These are phyloP conservation scores for Gaeumannomyces tritici DNA, from an alignment of 2,329 filamentous ascomycete species.

Conservation along the genomic window DNA sequence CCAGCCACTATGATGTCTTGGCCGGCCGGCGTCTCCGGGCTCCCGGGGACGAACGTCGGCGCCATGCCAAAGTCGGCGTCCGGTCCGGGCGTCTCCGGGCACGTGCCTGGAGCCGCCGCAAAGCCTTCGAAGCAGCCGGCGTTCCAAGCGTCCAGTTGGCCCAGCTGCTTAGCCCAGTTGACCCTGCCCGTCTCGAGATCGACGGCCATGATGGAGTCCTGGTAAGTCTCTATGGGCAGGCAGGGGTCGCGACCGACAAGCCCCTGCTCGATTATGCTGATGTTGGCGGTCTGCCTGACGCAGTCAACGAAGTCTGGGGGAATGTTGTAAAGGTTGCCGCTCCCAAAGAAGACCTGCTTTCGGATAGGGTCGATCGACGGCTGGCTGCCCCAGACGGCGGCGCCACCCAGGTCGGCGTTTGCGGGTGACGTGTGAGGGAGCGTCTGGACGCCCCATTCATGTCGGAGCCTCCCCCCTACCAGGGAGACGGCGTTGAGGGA, in stretches of 20 bases:
- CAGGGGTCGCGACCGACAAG: conserved; percentile 9
- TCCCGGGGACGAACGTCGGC: conserved; percentile 16
- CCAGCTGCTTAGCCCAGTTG: conserved; percentile 17
- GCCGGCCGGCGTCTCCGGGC: conserved; percentile 6
- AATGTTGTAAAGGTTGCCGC: conserved; percentile 19
- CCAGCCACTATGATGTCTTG: conserved; percentile 18
- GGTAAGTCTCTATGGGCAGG: conserved; percentile 13
- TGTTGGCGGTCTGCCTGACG: conserved; percentile 8
- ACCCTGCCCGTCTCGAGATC: conserved; percentile 12
- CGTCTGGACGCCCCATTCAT: conserved; percentile 12
- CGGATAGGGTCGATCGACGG: conserved; percentile 18
- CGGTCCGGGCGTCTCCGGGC: conserved; percentile 8
- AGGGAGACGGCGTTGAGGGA: conserved; percentile 13
- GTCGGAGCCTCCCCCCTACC: conserved; percentile 9
- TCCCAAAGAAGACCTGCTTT: conserved; percentile 18
- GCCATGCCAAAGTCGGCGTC: conserved; percentile 16
- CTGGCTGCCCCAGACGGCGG: conserved; percentile 19
- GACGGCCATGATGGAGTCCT: conserved; percentile 18
- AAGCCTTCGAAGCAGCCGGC: conserved; percentile 10
- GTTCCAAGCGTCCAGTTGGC: conserved; percentile 13
- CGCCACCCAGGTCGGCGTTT: conserved; percentile 11
- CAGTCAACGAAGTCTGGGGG: conserved; percentile 14
- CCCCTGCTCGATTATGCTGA: conserved; percentile 1
- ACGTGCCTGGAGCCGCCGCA: conserved; percentile 4
- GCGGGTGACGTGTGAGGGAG: conserved; percentile 7